phyloP scores from a whole-genome alignment of 306 rosid species.

The Vigna mungo region DNA sequence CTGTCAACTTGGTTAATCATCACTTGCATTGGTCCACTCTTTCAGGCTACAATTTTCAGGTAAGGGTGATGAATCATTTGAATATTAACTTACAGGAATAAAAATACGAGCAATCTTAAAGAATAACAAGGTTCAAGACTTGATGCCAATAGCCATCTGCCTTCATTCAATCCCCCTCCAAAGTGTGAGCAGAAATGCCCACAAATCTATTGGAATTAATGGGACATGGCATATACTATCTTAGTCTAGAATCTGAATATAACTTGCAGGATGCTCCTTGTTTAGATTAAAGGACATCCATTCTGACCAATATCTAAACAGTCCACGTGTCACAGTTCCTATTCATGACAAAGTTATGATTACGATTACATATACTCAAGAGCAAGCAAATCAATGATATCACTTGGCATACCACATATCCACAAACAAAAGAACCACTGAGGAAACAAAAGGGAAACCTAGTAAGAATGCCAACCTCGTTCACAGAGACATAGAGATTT shows the following conservation, averaged over 20 bases:
- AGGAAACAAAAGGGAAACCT: constrained; percentile 7
- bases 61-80: constrained; percentile 8
- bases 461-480: constrained; percentile 59
- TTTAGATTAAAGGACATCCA: constrained; percentile 16
- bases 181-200: constrained; percentile 16
- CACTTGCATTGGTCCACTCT: constrained; percentile 1
- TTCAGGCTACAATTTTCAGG: constrained; percentile 11
- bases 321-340: not conserved
- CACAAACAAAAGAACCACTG: not conserved
- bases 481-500: constrained; percentile 53
- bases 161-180: constrained; percentile 1
- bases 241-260: not conserved
- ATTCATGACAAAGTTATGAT: not conserved
- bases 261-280: not conserved
- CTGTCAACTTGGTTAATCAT: constrained; percentile 14
- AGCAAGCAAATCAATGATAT: constrained; percentile 17
- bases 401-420: constrained; percentile 12
- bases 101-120: constrained; percentile 14
- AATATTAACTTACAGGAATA: not conserved
- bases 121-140: constrained; percentile 15
- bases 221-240: not conserved
- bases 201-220: not conserved
- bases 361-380: not conserved
- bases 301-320: constrained; percentile 11
- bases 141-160: constrained; percentile 6